Conservation (phyloP, 2,329 filamentous ascomycete species). For the Phialophora verrucosa region DNA sequence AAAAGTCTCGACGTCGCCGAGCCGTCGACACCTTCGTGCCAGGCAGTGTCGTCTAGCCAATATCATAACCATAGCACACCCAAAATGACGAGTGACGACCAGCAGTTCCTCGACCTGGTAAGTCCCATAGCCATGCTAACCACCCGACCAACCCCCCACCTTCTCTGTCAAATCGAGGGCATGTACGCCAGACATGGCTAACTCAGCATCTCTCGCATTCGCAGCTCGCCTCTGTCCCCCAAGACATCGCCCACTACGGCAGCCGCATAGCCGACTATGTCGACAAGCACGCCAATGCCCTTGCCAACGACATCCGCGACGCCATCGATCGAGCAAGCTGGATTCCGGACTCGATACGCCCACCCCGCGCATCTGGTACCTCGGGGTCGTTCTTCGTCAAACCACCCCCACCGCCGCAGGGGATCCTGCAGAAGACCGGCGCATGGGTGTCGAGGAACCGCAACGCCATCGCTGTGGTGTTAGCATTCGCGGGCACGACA, state of each 20-base stretch:
- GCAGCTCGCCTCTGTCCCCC: conserved; percentile 63
- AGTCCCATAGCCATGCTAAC: conserved; percentile 12
- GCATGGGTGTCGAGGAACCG: conserved; percentile 77
- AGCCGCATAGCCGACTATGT: conserved; percentile 77
- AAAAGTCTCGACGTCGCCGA: neutral
- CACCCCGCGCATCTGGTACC: conserved; percentile 47
- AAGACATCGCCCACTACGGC: conserved; percentile 73
- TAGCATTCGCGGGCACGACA: conserved; percentile 72
- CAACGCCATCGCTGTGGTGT: conserved; percentile 71
- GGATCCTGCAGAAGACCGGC: conserved; percentile 62
- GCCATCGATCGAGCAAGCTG: conserved; percentile 68
- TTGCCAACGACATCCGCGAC: conserved; percentile 73
- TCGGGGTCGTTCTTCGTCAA: conserved; percentile 35
- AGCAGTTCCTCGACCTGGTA: conserved; percentile 78
- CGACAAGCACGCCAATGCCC: conserved; percentile 78
- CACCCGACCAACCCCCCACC: no score
- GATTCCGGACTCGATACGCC: conserved; percentile 72
- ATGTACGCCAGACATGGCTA: conserved; percentile 18
- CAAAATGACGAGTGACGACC: conserved; percentile 78
- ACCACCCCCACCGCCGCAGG: conserved; percentile 51
- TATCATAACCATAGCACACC: neutral
- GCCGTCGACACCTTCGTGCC: neutral
- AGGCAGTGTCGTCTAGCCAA: neutral
- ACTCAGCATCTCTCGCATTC: conserved; percentile 19
- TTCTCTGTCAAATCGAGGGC: no score